Percentiles rank a stretch among this genome's conserved stretches.
phyloP scores from a whole-genome alignment of 345 rosid species.

The Linum usitatissimum region DNA sequence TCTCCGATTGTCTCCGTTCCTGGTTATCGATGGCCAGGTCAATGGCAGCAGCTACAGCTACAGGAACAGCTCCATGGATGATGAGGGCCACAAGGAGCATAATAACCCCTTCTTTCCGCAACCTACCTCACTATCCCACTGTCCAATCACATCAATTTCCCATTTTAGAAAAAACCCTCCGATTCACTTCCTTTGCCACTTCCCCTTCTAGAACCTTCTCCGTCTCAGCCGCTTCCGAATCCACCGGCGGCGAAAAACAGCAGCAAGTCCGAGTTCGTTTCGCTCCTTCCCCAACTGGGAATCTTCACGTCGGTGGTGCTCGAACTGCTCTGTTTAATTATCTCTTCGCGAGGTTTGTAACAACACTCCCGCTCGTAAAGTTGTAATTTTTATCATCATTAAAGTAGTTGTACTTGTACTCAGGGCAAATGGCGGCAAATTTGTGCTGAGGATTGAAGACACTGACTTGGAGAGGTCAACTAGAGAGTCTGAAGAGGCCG shows the following conservation, averaged over 20 bases:
- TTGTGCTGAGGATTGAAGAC: conserved; percentile 83
- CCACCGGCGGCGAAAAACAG: conserved; percentile 16
- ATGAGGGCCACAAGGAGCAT: neutral
- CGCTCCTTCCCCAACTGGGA: conserved; percentile 96
- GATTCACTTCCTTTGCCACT: neutral
- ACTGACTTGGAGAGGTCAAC: conserved; percentile 93
- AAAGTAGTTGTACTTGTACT: neutral
- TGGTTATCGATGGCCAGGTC: neutral
- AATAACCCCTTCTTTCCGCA: neutral
- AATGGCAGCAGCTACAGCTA: neutral
- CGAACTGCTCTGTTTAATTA: conserved; percentile 95
- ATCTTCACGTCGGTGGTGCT: conserved; percentile 95
- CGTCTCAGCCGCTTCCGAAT: conserved; percentile 27
- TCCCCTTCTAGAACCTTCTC: conserved; percentile 18
- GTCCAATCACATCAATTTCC: neutral
- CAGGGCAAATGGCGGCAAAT: conserved; percentile 88
- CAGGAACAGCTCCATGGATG: neutral
- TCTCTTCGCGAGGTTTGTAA: conserved; percentile 64
- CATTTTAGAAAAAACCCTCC: neutral
- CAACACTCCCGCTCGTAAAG: neutral
- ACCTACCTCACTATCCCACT: neutral
- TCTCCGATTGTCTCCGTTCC: no score
- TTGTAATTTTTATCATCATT: neutral
- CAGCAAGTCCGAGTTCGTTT: conserved; percentile 68
- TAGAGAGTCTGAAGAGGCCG: conserved; percentile 79